Conservation (phyloP, 352 stramenopile genomes). For the Phytophthora ramorum region DNA sequence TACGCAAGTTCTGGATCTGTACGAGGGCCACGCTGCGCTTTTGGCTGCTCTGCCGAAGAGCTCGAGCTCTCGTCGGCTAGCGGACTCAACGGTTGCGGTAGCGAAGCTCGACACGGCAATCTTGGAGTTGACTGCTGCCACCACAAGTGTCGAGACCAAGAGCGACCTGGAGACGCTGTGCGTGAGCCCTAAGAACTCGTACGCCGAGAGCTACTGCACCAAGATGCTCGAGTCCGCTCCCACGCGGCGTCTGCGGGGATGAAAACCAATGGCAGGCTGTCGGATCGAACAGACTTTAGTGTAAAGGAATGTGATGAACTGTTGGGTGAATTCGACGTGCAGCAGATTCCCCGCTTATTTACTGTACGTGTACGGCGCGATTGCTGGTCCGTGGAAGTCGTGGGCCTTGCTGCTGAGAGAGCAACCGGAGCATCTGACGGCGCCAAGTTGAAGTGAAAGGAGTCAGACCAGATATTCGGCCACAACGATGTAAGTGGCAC, state of each 20-base stretch:
- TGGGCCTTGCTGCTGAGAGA: neutral
- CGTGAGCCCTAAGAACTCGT: constrained; percentile 36
- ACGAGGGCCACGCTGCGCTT: constrained; percentile 40
- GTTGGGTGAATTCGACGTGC: neutral
- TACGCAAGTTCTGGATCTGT: constrained; percentile 48
- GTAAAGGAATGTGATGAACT: constrained; percentile 29
- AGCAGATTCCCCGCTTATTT: neutral
- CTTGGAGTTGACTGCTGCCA: constrained; percentile 31
- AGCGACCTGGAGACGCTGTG: constrained; percentile 38
- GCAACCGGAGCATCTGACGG: neutral
- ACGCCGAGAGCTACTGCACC: constrained; percentile 45
- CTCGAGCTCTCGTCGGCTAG: constrained; percentile 23
- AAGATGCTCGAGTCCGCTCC: constrained; percentile 41
- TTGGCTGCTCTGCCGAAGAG: constrained; percentile 33
- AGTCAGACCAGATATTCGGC: constrained; percentile 22
- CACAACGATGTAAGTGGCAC: neutral
- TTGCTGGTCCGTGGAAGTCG: neutral
- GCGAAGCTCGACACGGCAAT: constrained; percentile 37
- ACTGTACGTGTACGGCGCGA: too few species aligned
- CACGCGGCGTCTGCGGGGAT: constrained; percentile 30
- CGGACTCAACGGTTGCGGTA: constrained; percentile 30
- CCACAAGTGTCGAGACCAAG: constrained; percentile 41
- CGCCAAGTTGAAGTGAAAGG: constrained; percentile 17
- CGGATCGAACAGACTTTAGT: constrained; percentile 16
- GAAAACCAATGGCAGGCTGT: constrained; percentile 7